Base-by-base conservation (phyloP, 148 eudicot genomes). In the Simmondsia chinensis region DNA sequence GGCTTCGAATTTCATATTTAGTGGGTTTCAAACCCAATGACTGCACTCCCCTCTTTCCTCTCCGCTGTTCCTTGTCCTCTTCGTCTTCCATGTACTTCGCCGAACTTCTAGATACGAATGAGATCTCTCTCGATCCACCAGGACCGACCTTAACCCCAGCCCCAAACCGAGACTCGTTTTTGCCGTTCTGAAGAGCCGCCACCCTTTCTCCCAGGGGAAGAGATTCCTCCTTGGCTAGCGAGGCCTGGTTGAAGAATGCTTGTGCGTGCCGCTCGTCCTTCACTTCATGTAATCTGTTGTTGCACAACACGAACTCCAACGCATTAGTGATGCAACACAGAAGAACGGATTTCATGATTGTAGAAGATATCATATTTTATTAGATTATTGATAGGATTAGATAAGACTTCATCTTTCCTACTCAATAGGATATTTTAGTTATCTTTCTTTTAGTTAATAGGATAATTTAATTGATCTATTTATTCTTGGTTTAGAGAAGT, bases 221-320 rank as follows among this genome's bases (percentile, higher is more conserved):
- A 41, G 95, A 54, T 2, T 82, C 94, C 66, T 79, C 94, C 16
- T 76, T 75, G 12, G 89, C 81, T 40, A 86, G 80, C 7, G 99
- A 91, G 7, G 17, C 26, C 1, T 50, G 33, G 25, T 76, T 79
- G 34, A 46, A 60, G 73, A 70, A 91, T 7, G 95, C 94, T 48
- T 91, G 83, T 34, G 99, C 99, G 16, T 91, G 99, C 24, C 89
- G 65, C 34, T 77, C 93, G 32, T 91, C 95, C 75, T 91, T 91
- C 10, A 73, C 95, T 75, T 79, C 95, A 53, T 69, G 73, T 54
- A 91, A 57, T 63, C 99, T 91, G 64, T n/a, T n/a, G n/a, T n/a
- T n/a, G n/a, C n/a, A n/a, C n/a, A n/a, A n/a, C n/a, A n/a, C n/a
- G n/a, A n/a, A n/a, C n/a, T n/a, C n/a, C n/a, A n/a, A n/a, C n/a